phyloP scores from a whole-genome alignment of 805 yeast species.

The Wickerhamomyces subpelliculosus region DNA sequence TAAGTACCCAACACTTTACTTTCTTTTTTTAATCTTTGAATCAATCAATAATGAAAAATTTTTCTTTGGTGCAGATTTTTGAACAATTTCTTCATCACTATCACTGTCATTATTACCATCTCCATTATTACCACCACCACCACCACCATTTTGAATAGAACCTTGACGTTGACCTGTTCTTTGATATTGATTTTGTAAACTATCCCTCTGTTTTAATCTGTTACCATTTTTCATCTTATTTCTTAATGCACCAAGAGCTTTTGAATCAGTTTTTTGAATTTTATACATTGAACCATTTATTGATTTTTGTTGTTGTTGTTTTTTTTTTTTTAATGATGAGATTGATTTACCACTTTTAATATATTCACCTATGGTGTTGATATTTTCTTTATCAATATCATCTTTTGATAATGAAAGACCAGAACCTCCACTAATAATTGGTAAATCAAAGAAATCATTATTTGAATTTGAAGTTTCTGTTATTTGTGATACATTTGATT shows the following conservation, averaged over 20 bases:
- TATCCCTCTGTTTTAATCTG: conserved; percentile 4
- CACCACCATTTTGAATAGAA: neutral
- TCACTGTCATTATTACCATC: conserved; percentile 13
- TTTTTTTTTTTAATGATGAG: conserved; percentile 10
- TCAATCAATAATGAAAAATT: conserved; percentile 11
- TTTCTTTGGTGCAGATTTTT: conserved; percentile 14
- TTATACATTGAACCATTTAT: neutral
- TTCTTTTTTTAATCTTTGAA: conserved; percentile 15
- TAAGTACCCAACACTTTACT: neutral
- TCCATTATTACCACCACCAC: neutral
- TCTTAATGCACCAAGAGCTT: conserved; percentile 17
- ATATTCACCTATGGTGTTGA: conserved; percentile 22
- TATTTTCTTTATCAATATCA: conserved; percentile 1
- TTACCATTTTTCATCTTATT: conserved; percentile 17
- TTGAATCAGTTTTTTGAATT: conserved; percentile 10
- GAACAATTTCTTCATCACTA: conserved; percentile 15
- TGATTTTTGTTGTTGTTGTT: neutral
- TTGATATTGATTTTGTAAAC: too few relatives aligned
- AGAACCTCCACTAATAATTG: conserved; percentile 16
- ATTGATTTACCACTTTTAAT: conserved; percentile 17
- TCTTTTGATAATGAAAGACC: conserved; percentile 12
- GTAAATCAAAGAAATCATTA: conserved; percentile 15
- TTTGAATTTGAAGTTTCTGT: neutral
- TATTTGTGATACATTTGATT: too few relatives aligned
- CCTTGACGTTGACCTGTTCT: neutral